Evolutionary conservation across 371 early-diverging fungal genomes (phyloP), one percentile per base, ranked within the genome.

Genomic region (Smittium mucronatum): DNA sequence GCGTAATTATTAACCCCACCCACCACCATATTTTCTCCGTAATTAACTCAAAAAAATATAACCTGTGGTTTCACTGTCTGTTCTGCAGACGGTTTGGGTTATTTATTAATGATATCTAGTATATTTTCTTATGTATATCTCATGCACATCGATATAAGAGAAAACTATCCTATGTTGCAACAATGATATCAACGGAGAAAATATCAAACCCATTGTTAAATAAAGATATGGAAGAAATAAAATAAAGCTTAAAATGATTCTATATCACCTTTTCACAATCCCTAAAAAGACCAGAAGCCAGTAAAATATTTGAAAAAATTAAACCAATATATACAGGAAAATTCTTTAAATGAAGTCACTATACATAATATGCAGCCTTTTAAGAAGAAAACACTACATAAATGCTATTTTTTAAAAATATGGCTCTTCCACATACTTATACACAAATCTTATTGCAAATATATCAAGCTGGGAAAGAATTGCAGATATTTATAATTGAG

Each of bases 381-480:
- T 47, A 5, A 47, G 5, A 21, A 47, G 47, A 47, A 47, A 47
- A 21, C 5, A 47, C 5, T 47, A 11, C 5, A 5, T 5, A 47
- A 5, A 21, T 21, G 5, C 21, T 64, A 76, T 61, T 76, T 71
- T 67, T 68, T 81, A n/a, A n/a, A 77, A 69, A 72, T 73, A 60
- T 75, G 78, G 5, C 76, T 78, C 25, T 72, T 80, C 63, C 75
- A 75, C n/a, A 77, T 78, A 67, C 79, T 73, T 0, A 70, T 78
- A 28, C 72, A 72, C 25, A 60, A 70, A 2, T 72, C 76, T 17
- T 72, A 77, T 70, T 64, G 70, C 64, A 58, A 67, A 0, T 80
- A 72, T 67, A 75, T 83, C 15, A 81, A 76, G 47, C 80, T 82
- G 60, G 57, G 70, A n/a, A 82, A 80, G 76, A 73, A 79, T 33